Conservation (phyloP, 139 green algal species). For the Volvox reticuliferus region DNA sequence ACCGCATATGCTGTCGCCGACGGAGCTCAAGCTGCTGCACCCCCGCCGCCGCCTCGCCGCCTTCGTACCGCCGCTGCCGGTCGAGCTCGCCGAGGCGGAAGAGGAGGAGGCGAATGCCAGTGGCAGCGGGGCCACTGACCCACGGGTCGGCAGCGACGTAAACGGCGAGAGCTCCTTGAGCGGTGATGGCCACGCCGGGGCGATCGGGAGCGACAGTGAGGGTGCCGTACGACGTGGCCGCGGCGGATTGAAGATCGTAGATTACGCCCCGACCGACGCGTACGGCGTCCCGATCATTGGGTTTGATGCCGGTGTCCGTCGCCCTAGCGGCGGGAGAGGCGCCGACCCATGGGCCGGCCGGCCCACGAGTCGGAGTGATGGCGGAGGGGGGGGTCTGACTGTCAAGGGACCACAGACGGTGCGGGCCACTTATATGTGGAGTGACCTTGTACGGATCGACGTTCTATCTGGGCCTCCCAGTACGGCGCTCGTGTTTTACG, state of each 20-base stretch:
- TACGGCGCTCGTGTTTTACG: conserved; percentile 76
- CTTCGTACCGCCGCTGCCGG: conserved; percentile 70
- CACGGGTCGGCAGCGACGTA: neutral
- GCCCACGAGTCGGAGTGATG: neutral
- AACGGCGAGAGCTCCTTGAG: neutral
- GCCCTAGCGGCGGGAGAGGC: neutral
- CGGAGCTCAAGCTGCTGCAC: conserved; percentile 85
- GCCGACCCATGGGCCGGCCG: neutral
- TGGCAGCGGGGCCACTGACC: neutral
- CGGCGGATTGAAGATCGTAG: conserved; percentile 30
- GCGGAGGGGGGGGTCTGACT: neutral
- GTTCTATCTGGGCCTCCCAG: conserved; percentile 68
- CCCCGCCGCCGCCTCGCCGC: conserved; percentile 72
- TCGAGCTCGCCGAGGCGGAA: conserved; percentile 34
- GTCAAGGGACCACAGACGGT: neutral
- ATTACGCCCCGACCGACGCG: conserved; percentile 1
- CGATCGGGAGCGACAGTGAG: neutral
- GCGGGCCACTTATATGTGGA: conserved; percentile 77
- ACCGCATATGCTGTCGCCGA: conserved; percentile 85
- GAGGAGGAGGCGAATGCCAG: neutral
- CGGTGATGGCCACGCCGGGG: neutral
- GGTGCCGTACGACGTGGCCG: neutral
- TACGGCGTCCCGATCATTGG: conserved; percentile 35
- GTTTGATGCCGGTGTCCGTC: neutral
- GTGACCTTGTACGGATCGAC: conserved; percentile 80